Evolutionary conservation across 2,329 filamentous ascomycete species (phyloP).

Genomic region (Curvularia eragrostidis): DNA sequence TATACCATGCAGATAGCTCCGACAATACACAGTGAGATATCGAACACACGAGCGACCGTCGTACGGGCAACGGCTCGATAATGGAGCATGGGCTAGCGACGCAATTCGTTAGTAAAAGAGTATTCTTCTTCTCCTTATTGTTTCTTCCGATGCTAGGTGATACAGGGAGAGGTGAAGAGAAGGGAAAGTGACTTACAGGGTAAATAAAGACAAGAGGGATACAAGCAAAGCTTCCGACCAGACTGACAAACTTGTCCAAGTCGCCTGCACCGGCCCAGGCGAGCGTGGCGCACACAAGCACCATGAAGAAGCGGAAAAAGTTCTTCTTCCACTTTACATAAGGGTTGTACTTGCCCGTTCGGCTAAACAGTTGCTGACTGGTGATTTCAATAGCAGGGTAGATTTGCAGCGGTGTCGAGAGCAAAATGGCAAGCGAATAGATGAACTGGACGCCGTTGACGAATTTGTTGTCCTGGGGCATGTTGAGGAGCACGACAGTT

Average conservation of each 20-base stretch:
- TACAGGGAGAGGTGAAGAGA: neutral
- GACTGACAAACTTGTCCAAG: constrained; percentile 94
- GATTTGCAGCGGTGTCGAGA: constrained; percentile 94
- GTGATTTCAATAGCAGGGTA: constrained; percentile 98
- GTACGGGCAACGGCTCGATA: constrained; percentile 78
- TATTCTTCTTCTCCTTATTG: neutral
- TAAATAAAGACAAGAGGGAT: constrained; percentile 98
- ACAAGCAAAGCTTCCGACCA: constrained; percentile 97
- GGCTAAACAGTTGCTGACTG: constrained; percentile 90
- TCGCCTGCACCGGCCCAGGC: constrained; percentile 93
- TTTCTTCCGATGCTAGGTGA: neutral
- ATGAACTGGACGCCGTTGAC: constrained; percentile 97
- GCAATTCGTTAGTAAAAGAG: neutral
- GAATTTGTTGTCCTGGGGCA: constrained; percentile 92
- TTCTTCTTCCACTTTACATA: constrained; percentile 99
- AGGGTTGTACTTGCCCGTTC: constrained; percentile 96
- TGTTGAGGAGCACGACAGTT: constrained; percentile 93
- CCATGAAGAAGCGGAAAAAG: constrained; percentile 90
- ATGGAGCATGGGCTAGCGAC: constrained; percentile 80
- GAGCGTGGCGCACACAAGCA: constrained; percentile 82
- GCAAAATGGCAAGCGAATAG: constrained; percentile 95
- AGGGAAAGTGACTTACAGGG: constrained; percentile 70
- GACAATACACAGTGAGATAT: constrained; percentile 79
- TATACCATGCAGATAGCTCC: constrained; percentile 89
- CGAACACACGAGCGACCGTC: constrained; percentile 70